Percentiles rank a stretch among this genome's conserved stretches.
Evolutionary conservation across 441 rosid species (phyloP).

Genomic region (Gossypium schwendimanii): DNA sequence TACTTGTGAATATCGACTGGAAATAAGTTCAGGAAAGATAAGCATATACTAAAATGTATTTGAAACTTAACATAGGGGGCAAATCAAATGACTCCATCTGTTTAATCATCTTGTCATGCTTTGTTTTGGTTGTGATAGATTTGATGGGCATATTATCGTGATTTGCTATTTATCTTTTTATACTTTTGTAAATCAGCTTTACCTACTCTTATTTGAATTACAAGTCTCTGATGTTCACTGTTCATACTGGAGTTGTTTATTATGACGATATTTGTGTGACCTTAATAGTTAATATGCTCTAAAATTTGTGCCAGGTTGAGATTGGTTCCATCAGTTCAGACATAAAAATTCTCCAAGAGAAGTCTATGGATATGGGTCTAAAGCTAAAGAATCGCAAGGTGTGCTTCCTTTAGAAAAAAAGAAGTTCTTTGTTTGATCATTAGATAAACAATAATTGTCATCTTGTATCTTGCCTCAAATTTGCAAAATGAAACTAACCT

Average conservation of each 20-base stretch:
- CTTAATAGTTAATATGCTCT: conserved; percentile 1
- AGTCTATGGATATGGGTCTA: conserved; percentile 99
- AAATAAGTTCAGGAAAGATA: background rate
- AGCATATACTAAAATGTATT: background rate
- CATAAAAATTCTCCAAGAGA: conserved; percentile 95
- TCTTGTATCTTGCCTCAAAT: background rate
- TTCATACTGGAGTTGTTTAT: background rate
- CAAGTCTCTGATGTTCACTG: background rate
- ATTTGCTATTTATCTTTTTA: background rate
- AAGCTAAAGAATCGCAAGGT: conserved; percentile 98
- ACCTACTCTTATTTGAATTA: background rate
- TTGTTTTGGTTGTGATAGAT: background rate
- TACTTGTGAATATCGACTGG: background rate
- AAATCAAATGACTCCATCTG: background rate
- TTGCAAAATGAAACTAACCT: background rate
- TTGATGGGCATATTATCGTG: background rate
- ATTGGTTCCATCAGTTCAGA: conserved; percentile 99
- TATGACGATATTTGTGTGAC: background rate
- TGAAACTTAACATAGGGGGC: background rate
- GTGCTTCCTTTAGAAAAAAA: conserved; percentile 12
- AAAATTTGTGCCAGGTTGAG: conserved; percentile 52
- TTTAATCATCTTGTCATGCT: conserved; percentile 1
- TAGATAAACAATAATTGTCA: background rate
- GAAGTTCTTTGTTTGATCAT: background rate
- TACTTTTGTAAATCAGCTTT: background rate